These are phyloP conservation scores for Auxenochlorella protothecoides DNA, from an alignment of 139 green algal genomes.

Conservation along the genomic window DNA sequence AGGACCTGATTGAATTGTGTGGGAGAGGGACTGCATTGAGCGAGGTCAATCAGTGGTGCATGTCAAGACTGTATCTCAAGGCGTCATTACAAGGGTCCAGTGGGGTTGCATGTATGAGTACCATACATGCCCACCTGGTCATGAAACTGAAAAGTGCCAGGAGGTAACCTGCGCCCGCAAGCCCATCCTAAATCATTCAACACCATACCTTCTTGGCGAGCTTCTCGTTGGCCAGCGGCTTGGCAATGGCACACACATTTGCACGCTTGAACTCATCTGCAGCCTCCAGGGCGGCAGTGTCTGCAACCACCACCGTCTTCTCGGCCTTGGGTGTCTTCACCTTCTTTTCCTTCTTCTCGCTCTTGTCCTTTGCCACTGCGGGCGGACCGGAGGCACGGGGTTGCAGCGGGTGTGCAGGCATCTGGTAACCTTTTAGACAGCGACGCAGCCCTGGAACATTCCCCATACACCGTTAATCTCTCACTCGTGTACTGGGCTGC, in stretches of 20 bases:
- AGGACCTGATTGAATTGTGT: constrained; percentile 34
- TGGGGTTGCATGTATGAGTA: background rate
- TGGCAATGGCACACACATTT: constrained; percentile 62
- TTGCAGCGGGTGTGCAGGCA: too few relatives aligned
- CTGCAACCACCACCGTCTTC: constrained; percentile 13
- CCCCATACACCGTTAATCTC: too few relatives aligned
- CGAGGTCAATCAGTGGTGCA: background rate
- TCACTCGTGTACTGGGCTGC: too few relatives aligned
- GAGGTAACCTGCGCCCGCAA: background rate
- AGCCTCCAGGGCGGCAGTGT: background rate
- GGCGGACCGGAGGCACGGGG: too few relatives aligned
- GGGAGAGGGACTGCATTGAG: background rate
- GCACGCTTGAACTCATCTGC: background rate
- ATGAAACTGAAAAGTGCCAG: background rate
- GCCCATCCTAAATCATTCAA: too few relatives aligned
- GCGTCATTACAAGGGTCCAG: background rate
- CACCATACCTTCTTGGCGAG: constrained; percentile 70
- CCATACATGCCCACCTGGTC: background rate
- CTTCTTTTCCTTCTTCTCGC: constrained; percentile 14
- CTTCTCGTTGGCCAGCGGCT: constrained; percentile 87
- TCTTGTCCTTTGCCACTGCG: constrained; percentile 8
- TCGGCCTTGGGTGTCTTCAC: constrained; percentile 30
- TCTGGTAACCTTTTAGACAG: too few relatives aligned
- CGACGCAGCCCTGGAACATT: too few relatives aligned
- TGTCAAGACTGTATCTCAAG: background rate